Conservation (phyloP, 441 rosid species). For the Gossypium schwendimanii region DNA sequence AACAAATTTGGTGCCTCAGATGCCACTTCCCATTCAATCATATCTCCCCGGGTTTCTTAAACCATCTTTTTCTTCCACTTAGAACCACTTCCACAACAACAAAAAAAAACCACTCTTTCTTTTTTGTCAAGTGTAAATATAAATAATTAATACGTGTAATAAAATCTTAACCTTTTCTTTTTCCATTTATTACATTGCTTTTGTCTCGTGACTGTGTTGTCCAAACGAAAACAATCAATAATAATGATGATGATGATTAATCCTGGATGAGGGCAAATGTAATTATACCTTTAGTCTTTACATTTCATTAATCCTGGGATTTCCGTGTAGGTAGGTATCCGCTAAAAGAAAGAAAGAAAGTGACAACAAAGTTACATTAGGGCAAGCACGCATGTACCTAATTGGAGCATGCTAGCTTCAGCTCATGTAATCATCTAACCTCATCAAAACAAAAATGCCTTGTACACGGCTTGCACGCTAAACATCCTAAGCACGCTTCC, state of each 20-base stretch:
- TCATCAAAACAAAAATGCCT: neutral
- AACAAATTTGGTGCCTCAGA: neutral
- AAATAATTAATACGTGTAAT: neutral
- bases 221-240: too few relatives aligned
- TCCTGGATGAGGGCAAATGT: neutral
- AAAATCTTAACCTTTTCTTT: neutral
- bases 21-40: neutral
- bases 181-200: neutral
- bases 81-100: neutral
- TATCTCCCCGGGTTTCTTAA: neutral
- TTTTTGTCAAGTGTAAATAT: neutral
- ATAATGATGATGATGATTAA: neutral
- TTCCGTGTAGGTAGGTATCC: neutral
- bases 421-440: neutral
- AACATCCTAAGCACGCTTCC: neutral
- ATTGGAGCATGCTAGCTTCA: neutral
- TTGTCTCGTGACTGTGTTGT: neutral
- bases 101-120: too few relatives aligned
- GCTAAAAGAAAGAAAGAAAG: neutral
- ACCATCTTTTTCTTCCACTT: neutral
- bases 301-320: neutral
- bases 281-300: neutral
- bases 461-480: neutral
- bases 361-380: neutral
- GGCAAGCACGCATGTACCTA: neutral